Base-by-base conservation (phyloP, 2,329 filamentous ascomycete genomes). In the Calcarisporium arbuscula region DNA sequence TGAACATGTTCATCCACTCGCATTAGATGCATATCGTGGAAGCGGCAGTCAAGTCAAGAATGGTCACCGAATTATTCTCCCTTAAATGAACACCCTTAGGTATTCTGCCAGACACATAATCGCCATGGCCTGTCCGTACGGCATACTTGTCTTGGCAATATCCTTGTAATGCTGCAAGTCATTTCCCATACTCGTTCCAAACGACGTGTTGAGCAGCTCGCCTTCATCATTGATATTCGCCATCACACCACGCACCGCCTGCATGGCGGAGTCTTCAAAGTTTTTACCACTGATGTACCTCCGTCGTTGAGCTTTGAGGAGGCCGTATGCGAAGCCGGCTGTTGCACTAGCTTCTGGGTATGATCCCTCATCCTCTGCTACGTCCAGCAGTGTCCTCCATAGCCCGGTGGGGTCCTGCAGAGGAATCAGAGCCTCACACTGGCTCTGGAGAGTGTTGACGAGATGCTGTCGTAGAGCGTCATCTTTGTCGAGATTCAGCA, bases 71-170 rank as follows among this genome's bases (percentile, higher is more conserved):
- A n/a, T n/a, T n/a, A n/a, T n/a, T n/a, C n/a, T n/a, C n/a, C 14
- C 11, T 21, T 49, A 51, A 29, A 48, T 42, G 42, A 47, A 58
- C 20, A 69, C 70, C 30, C 82, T 68, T 56, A 85, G 53, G 47
- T 82, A 84, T 59, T 90, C 85, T 0, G 82, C 82, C 43, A 89
- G 55, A 1, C 82, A 79, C 79, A 89, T 87, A 43, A 88, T 86
- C 1, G 82, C 84, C 84, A 89, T 88, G 1, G 83, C 82, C 56
- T 89, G 85, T 0, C 85, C 85, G 48, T 89, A 89, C 6, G 84
- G 85, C 85, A 89, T 90, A 47, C 80, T 82, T 3, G 85, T 90
- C 41, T 80, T 60, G 2, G 78, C 71, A 38, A 90, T 88, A 43
- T 85, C 74, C 57, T 82, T 81, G 52, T 90, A 89, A 55, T 86